Conservation (phyloP, 257 asterid species). For the Ehretia macrophylla region DNA sequence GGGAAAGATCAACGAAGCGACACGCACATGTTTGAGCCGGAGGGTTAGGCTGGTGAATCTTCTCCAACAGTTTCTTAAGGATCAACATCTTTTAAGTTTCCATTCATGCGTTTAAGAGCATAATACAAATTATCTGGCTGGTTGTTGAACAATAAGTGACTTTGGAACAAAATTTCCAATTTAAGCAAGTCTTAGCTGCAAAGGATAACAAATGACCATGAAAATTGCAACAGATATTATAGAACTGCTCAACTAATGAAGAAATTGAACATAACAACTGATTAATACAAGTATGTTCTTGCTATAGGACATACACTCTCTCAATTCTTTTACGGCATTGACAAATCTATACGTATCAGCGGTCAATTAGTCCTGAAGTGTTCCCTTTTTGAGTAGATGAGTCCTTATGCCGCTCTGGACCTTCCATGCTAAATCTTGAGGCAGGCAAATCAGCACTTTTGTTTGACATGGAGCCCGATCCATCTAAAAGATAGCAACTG, state of each 20-base stretch:
- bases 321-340: neutral
- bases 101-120: too few species aligned
- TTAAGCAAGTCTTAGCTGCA: too few species aligned
- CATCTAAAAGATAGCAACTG: constrained; percentile 28
- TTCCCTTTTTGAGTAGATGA: constrained; percentile 14
- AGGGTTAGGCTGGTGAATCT: too few species aligned
- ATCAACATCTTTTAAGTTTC: too few species aligned
- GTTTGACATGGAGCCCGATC: constrained; percentile 30
- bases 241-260: neutral
- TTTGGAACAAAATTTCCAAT: too few species aligned
- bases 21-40: too few species aligned
- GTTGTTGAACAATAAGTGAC: too few species aligned
- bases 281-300: neutral
- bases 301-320: neutral
- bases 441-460: constrained; percentile 28
- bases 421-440: constrained; percentile 3
- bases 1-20: too few species aligned
- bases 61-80: too few species aligned
- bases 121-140: too few species aligned
- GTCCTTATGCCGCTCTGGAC: constrained; percentile 13
- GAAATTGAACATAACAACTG: neutral
- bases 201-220: too few species aligned
- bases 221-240: too few species aligned
- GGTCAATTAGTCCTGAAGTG: constrained; percentile 8
- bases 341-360: neutral